Base-by-base conservation (phyloP, 768 basidiomycete species). In the Lyophyllum shimeji region DNA sequence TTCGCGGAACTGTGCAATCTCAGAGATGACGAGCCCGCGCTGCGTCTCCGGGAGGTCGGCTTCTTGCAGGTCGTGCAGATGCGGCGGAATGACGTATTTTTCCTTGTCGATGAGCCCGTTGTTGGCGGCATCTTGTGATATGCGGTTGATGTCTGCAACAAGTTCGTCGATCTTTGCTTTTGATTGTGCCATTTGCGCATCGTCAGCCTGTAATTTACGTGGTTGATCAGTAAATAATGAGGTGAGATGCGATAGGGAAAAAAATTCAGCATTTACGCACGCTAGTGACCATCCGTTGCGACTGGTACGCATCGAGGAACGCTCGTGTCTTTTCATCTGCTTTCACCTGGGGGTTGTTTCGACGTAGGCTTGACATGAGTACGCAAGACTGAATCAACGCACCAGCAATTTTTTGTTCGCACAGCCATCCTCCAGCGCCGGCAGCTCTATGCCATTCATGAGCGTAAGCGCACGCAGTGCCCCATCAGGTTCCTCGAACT, bases 1-100 rank as follows among this genome's bases (percentile, higher is more conserved):
- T 72, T 98, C 95, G 56, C 97, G 84, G 72, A 99, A 99, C 63
- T 93, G 88, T 0, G 95, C 94, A 58, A 99, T 99, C 68, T 98
- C 95, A 27, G 91, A 93, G 59, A 98, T 91, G 58, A 98, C 95
- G 52, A 95, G 86, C 5, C 90, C 93, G 33, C 96, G 89, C 59
- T 82, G 85, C 0, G 92, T 92, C 74, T 99, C 97, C 21, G 97
- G 96, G 42, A 99, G 82, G 67, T 99, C 97, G 50, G 94, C 92
- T 74, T 97, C 95, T 67, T 94, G 90, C 42, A 99, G 80, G 73
- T 98, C 97, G 72, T 93, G 93, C 18, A 98, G 81, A 73, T 99
- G 97, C n/a, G 93, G 91, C 23, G 94, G 94, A 42, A 97, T 93
- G 59, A 92, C 81, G 68, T 92, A 91, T 81, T 88, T 87, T 72